Percentiles rank a stretch among this genome's conserved stretches.
Evolutionary conservation across 306 rosid genomes (phyloP).

Genomic region (Sesbania bispinosa): DNA sequence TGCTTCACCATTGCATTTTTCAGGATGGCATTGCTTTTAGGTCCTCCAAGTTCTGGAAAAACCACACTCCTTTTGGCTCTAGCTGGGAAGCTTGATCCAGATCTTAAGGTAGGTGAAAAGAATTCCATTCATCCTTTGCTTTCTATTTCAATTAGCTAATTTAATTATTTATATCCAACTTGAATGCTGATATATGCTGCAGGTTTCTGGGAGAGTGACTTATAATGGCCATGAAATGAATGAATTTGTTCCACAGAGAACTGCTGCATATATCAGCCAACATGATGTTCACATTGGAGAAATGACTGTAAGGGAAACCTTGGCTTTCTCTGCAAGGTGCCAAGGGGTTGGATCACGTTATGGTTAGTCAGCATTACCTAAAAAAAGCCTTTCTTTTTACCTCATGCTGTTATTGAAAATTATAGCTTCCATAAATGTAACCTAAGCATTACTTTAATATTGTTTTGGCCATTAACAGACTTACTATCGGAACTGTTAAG

Average conservation of each 20-base stretch:
- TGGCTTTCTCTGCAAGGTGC: too few relatives aligned
- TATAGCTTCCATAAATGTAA: not conserved
- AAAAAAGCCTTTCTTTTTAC: not conserved
- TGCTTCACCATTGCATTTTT: not conserved
- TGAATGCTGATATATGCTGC: not conserved
- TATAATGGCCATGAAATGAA: slow-evolving; percentile 49
- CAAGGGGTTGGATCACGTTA: too few relatives aligned
- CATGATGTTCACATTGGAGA: too few relatives aligned
- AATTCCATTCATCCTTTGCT: not conserved
- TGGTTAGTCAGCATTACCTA: not conserved
- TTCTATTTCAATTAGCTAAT: not conserved
- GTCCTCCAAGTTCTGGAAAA: slow-evolving; percentile 85
- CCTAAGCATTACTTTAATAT: not conserved
- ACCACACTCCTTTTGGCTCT: slow-evolving; percentile 68
- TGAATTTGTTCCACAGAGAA: slow-evolving; percentile 50
- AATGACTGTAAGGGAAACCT: too few relatives aligned
- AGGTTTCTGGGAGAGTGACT: slow-evolving; percentile 46
- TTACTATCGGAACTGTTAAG: slow-evolving; percentile 44
- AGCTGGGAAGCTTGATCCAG: slow-evolving; percentile 58
- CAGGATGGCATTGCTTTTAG: slow-evolving; percentile 76
- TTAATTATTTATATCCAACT: not conserved
- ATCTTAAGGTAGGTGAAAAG: slow-evolving; percentile 56
- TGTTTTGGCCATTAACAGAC: slow-evolving; percentile 20
- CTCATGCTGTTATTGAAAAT: not conserved
- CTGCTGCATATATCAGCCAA: too few relatives aligned